These are phyloP conservation scores for Phlyctochytrium planicorne DNA, from an alignment of 192 early-diverging fungal species.

Conservation along the genomic window DNA sequence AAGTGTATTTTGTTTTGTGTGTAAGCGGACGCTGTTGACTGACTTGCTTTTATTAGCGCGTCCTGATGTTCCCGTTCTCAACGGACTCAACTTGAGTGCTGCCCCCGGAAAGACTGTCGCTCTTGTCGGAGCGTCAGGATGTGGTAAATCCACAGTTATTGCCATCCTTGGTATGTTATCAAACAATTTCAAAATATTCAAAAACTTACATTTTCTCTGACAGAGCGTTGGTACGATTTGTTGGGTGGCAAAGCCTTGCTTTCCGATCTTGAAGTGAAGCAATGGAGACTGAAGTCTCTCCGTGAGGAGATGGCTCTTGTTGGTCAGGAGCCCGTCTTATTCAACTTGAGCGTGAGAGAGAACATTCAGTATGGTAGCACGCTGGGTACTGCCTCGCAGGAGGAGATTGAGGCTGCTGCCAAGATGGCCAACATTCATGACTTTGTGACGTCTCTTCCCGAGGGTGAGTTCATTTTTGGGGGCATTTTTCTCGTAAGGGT, in stretches of 20 bases:
- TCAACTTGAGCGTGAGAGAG: slow-evolving; percentile 82
- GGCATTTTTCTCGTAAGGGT: slow-evolving; percentile 43
- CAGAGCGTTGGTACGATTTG: slow-evolving; percentile 84
- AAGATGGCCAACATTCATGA: slow-evolving; percentile 70
- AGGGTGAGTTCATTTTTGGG: slow-evolving; percentile 41
- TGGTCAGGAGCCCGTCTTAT: slow-evolving; percentile 88
- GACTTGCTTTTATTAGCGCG: slow-evolving; percentile 48
- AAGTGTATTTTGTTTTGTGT: too few species aligned
- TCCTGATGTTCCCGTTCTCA: slow-evolving; percentile 53
- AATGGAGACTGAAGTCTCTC: slow-evolving; percentile 67
- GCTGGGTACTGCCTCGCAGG: slow-evolving; percentile 55
- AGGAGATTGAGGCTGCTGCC: slow-evolving; percentile 69
- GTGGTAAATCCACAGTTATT: slow-evolving; percentile 69
- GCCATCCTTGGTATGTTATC: slow-evolving; percentile 23
- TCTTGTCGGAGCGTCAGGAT: slow-evolving; percentile 81
- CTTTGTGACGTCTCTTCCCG: slow-evolving; percentile 57
- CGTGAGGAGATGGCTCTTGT: slow-evolving; percentile 80
- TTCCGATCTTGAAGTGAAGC: slow-evolving; percentile 57
- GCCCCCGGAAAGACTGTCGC: slow-evolving; percentile 76
- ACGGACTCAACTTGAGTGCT: slow-evolving; percentile 53
- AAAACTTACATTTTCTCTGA: too few species aligned
- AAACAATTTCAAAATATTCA: not conserved
- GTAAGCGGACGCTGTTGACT: too few species aligned
- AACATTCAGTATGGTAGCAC: slow-evolving; percentile 73
- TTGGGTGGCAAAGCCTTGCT: slow-evolving; percentile 56